Conservation (phyloP, 345 rosid species). For the Arabidopsis arenosa region DNA sequence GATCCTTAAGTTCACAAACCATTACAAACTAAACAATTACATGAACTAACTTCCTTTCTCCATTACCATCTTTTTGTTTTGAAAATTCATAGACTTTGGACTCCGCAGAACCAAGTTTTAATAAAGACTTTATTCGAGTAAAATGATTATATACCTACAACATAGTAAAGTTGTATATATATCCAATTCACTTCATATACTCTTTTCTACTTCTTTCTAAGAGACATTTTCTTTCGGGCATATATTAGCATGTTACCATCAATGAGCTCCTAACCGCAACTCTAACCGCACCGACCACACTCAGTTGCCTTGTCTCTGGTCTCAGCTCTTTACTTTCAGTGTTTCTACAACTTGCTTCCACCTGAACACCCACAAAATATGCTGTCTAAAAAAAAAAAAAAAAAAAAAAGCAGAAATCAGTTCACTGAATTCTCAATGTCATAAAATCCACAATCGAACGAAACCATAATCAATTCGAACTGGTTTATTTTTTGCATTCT, state of each 20-base stretch:
- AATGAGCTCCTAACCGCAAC: constrained; percentile 83
- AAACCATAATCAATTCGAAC: too few species aligned
- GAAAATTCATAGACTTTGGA: too few species aligned
- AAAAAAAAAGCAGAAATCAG: constrained; percentile 19
- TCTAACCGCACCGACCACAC: constrained; percentile 83
- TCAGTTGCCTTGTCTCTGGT: constrained; percentile 74
- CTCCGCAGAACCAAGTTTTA: too few species aligned
- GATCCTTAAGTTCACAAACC: too few species aligned
- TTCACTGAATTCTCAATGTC: not conserved
- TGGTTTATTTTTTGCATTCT: too few species aligned
- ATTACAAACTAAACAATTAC: too few species aligned
- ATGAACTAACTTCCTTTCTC: too few species aligned
- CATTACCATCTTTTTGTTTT: too few species aligned
- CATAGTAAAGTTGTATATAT: not conserved
- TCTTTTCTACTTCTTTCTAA: not conserved
- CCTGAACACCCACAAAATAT: constrained; percentile 77
- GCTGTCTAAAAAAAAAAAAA: constrained; percentile 60
- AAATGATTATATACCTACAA: not conserved
- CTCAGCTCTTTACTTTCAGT: constrained; percentile 57
- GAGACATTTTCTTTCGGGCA: not conserved
- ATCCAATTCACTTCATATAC: not conserved
- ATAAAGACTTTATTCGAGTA: not conserved
- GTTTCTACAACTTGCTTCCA: constrained; percentile 58
- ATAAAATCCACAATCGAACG: too few species aligned
- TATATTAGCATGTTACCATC: constrained; percentile 44